phyloP scores from a whole-genome alignment of 2,329 filamentous ascomycete genomes.

The Ascochyta koolunga region DNA sequence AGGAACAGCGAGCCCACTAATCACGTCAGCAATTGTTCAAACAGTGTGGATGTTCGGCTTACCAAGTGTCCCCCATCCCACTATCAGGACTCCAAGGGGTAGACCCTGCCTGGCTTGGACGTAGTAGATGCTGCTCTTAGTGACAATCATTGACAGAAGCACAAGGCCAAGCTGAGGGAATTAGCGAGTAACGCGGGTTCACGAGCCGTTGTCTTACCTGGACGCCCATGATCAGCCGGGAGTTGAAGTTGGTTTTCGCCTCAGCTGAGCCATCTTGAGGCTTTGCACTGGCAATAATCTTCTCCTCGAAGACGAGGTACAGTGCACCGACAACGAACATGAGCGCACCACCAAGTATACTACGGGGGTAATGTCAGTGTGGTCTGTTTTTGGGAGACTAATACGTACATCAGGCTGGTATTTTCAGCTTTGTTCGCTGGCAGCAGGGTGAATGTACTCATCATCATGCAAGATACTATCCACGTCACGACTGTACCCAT shows the following conservation, averaged over 20 bases:
- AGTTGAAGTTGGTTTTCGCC: slow-evolving; percentile 53
- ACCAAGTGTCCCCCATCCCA: slow-evolving; percentile 83
- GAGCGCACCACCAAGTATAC: slow-evolving; percentile 73
- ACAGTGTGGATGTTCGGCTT: slow-evolving; percentile 37
- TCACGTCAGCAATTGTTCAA: slow-evolving; percentile 15
- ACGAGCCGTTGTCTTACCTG: slow-evolving; percentile 57
- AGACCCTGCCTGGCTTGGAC: slow-evolving; percentile 84
- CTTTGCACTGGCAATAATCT: slow-evolving; percentile 55
- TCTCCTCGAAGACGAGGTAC: slow-evolving; percentile 82
- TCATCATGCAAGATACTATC: slow-evolving; percentile 75
- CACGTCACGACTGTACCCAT: slow-evolving; percentile 70
- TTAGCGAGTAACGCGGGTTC: neutral
- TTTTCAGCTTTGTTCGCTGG: slow-evolving; percentile 86
- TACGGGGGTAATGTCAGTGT: slow-evolving; percentile 46
- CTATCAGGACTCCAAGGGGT: slow-evolving; percentile 83
- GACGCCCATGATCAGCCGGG: slow-evolving; percentile 67
- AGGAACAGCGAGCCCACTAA: slow-evolving; percentile 75
- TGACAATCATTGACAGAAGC: slow-evolving; percentile 81
- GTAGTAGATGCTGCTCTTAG: slow-evolving; percentile 81
- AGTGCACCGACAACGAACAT: slow-evolving; percentile 78
- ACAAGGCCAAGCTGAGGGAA: slow-evolving; percentile 71
- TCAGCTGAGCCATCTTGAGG: slow-evolving; percentile 38
- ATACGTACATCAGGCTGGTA: slow-evolving; percentile 70
- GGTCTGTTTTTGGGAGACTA: neutral
- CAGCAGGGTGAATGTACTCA: slow-evolving; percentile 90